Percentiles rank a stretch among this genome's conserved stretches.
These are phyloP conservation scores for Mucor indicus DNA, from an alignment of 371 early-diverging fungal species.

Conservation along the genomic window DNA sequence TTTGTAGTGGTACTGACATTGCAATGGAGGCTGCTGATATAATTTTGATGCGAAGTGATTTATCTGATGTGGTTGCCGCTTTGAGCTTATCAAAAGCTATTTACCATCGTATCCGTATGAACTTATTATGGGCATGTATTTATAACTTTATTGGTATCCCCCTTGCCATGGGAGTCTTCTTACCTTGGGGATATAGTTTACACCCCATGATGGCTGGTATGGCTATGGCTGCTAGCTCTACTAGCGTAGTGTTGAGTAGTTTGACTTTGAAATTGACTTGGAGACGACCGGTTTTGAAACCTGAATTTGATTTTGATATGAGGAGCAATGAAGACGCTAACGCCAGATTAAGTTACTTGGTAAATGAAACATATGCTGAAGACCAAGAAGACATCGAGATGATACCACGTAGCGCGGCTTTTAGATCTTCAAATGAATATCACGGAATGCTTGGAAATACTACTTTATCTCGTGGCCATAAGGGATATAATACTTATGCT, in stretches of 20 bases:
- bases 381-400: conserved; percentile 6
- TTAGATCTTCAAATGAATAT: too few relatives aligned
- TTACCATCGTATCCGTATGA: conserved; percentile 79
- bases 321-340: neutral
- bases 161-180: conserved; percentile 88
- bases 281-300: conserved; percentile 46
- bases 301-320: neutral
- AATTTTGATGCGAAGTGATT: conserved; percentile 79
- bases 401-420: too few relatives aligned
- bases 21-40: conserved; percentile 94
- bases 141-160: conserved; percentile 93
- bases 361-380: conserved; percentile 4
- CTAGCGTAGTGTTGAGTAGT: conserved; percentile 88
- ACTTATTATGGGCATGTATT: conserved; percentile 86
- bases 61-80: conserved; percentile 83
- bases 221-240: conserved; percentile 92
- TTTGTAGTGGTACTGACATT: conserved; percentile 91
- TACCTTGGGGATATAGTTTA: conserved; percentile 80
- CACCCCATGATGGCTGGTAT: conserved; percentile 92
- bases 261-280: conserved; percentile 73
- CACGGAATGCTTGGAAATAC: too few relatives aligned
- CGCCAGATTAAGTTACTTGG: conserved; percentile 1
- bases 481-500: too few relatives aligned
- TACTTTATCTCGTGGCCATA: too few relatives aligned
- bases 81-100: conserved; percentile 82